Base-by-base conservation (phyloP, 2,329 filamentous ascomycete genomes). In the Dactylellina leptospora region DNA sequence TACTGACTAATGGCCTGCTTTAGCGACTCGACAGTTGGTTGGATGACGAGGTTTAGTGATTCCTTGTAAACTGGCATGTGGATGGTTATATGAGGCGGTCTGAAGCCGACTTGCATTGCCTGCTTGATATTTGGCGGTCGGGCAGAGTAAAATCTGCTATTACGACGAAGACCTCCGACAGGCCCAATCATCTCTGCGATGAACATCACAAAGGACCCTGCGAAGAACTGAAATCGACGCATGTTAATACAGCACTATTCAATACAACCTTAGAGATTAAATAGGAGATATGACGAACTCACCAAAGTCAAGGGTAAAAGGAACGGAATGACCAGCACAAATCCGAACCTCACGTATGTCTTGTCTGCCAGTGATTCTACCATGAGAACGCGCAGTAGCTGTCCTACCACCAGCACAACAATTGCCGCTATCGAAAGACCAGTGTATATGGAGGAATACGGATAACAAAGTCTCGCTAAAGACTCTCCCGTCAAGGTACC, bases 1-100 rank as follows among this genome's bases (percentile, higher is more conserved):
- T 87, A 87, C 10, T 84, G 84, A 33, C 84, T 84, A 71, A 87
- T 86, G 16, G 85, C 85, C 11, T 82, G 82, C 76, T 85, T 85
- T 30, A 87, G 78, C 2, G 84, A 86, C 18, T 82, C 80, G 44
- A 87, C 82, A 0, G 85, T 87, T 0, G 85, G 85, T 47, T 81
- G 80, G 74, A 87, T 86, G 76, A 85, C 82, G 13, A 78, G 79
- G n/a, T 75, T 76, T 11, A 84, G 75, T 3, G 82, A 82, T 74
- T 84, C 82, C 77, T 84, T 84, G 76, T 83, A 84, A 0, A 82
- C 81, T 4, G 82, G 82, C 81, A 83, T 83, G 76, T 83, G 82
- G 2, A 83, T 80, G 0, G 82, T 83, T 51, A 83, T 77, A 45
- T 81, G 82, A 6, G 82, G 82, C 50, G 80, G 78, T 20, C 76